phyloP scores from a whole-genome alignment of 306 rosid genomes.

The Pyrus bretschneideri region DNA sequence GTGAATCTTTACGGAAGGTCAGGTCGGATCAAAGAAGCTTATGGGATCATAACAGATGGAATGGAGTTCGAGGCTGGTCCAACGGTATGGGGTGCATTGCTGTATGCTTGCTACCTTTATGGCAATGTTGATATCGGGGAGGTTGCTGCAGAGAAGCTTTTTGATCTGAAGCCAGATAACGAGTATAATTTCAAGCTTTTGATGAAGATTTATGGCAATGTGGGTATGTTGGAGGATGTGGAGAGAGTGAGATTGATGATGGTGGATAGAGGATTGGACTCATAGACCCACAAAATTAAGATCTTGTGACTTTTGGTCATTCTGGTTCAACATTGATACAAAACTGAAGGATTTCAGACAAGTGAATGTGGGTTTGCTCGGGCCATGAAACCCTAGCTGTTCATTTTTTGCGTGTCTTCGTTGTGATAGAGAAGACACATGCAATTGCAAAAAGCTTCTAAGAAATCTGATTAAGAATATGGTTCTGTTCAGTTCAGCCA shows the following conservation, averaged over 20 bases:
- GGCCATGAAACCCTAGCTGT: neutral
- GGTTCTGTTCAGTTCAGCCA: neutral
- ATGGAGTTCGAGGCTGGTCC: conserved; percentile 67
- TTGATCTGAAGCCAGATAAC: conserved; percentile 80
- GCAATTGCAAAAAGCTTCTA: neutral
- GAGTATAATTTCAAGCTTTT: conserved; percentile 75
- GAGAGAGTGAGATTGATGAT: conserved; percentile 62
- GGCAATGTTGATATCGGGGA: conserved; percentile 56
- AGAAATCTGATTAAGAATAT: neutral
- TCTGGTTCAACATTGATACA: neutral
- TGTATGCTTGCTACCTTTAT: conserved; percentile 65
- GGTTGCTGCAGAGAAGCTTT: conserved; percentile 68
- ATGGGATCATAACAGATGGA: conserved; percentile 34
- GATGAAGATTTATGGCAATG: conserved; percentile 58
- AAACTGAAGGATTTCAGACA: neutral
- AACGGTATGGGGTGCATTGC: conserved; percentile 83
- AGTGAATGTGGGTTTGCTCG: neutral
- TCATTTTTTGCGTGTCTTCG: neutral
- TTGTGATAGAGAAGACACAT: conserved; percentile 2
- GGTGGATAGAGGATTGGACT: conserved; percentile 63
- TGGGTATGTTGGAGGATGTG: conserved; percentile 51
- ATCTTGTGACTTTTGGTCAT: neutral
- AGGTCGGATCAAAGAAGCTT: conserved; percentile 66
- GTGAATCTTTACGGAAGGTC: conserved; percentile 88
- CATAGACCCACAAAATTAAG: conserved; percentile 11